Evolutionary conservation across 352 stramenopile genomes (phyloP), one percentile per base, ranked within the genome.

Genomic region (Phytopythium mirpurense): DNA sequence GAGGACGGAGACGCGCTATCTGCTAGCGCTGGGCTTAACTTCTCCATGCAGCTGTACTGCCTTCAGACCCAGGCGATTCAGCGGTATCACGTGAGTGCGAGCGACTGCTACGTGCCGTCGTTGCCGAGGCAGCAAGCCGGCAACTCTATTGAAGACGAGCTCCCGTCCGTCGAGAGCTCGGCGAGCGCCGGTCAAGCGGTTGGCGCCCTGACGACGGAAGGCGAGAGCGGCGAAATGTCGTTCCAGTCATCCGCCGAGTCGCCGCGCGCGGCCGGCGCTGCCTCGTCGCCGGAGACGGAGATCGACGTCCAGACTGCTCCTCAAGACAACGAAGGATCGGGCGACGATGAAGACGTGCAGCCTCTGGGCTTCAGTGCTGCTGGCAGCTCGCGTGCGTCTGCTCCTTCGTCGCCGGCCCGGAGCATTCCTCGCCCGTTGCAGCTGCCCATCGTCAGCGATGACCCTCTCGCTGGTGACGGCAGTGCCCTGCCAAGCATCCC

Each of bases 11-110:
- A 64, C 47, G 8, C 51, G 5, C 36, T 62, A 26, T 23, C 55
- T 27, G 63, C 57, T 16, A 62, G 44, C 27, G 57, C 51, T 56
- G 61, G 55, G 10, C 51, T 75, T 11, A 71, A 79, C 32, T 81
- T 88, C 23, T 76, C 70, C 11, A 93, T 93, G 80, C 80, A 91
- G 59, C 63, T 91, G 8, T 93, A 88, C 43, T 88, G 77, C 43
- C 56, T 91, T 9, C 83, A 93, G 59, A 91, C 83, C 1, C 77
- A 91, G 19, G 83, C 83, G 19, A 93, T 93, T 57, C 83, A 93
- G 61, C 81, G 83, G 12, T 93, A 93, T 61, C 74, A 87, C 27
- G 81, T 93, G 3, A 58, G 57, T 10, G 73, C 80, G 19, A 73
- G 65, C 26, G 72, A 73, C 43, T 93, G 81, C 56, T 91, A 78